These are phyloP conservation scores for Entrophospora sp. DNA, from an alignment of 192 early-diverging fungal species.

Conservation along the genomic window DNA sequence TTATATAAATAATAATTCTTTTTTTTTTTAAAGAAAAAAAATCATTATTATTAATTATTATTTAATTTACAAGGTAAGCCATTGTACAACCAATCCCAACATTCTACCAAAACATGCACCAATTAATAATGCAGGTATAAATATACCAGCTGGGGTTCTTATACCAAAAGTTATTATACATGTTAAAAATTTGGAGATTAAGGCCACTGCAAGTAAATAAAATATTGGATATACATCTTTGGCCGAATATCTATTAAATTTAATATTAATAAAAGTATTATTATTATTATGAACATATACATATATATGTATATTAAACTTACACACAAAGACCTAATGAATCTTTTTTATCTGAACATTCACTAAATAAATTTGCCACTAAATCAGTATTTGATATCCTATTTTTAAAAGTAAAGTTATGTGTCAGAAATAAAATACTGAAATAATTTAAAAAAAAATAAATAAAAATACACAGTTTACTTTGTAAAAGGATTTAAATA, in stretches of 20 bases:
- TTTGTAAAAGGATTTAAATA: conserved; percentile 66
- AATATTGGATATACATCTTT: background rate
- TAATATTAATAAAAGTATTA: background rate
- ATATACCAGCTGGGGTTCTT: conserved; percentile 72
- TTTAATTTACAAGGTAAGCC: conserved; percentile 38
- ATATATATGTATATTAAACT: background rate
- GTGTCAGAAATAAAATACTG: no score
- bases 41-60: no score
- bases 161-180: conserved; percentile 4
- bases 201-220: background rate
- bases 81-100: conserved; percentile 71
- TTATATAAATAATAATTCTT: background rate
- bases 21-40: no score
- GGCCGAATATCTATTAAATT: background rate
- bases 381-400: background rate
- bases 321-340: background rate
- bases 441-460: no score
- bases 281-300: no score
- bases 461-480: conserved; percentile 37
- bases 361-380: conserved; percentile 24
- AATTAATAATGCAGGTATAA: conserved; percentile 90
- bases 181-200: conserved; percentile 6
- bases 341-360: background rate
- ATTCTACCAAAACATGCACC: conserved; percentile 87
- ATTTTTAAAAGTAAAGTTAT: no score